Conservation (phyloP, 495 filamentous ascomycete genomes). For the Xylaria palmicola region DNA sequence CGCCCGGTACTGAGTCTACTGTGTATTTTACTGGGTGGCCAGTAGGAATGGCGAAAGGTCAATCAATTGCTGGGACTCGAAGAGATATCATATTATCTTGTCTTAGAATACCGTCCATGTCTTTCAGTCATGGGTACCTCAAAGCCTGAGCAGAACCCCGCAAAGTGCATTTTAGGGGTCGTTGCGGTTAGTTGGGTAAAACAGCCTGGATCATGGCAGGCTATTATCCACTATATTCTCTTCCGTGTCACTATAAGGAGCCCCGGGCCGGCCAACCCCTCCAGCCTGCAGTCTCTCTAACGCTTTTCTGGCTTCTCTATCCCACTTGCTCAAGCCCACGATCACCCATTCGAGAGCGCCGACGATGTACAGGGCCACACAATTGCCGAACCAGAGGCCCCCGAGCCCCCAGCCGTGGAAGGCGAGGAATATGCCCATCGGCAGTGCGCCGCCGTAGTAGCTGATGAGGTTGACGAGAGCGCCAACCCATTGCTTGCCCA, state of each 20-base stretch:
- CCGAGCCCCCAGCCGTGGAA: constrained; percentile 86
- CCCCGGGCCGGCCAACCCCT: constrained; percentile 16
- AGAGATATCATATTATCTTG: no score
- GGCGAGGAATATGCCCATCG: constrained; percentile 80
- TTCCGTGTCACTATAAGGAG: background rate
- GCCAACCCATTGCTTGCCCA: constrained; percentile 87
- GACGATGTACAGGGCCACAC: constrained; percentile 83
- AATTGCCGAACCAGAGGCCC: constrained; percentile 87
- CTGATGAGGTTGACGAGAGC: constrained; percentile 85
- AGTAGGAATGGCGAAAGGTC: no score
- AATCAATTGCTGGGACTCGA: no score
- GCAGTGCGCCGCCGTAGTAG: constrained; percentile 85
- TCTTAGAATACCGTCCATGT: no score
- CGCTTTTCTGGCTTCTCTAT: constrained; percentile 71
- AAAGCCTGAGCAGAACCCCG: no score
- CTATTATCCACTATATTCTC: background rate
- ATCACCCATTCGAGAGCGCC: constrained; percentile 78
- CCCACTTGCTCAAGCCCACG: constrained; percentile 77
- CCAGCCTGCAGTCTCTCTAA: constrained; percentile 72
- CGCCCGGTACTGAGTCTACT: no score
- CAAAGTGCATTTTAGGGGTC: no score
- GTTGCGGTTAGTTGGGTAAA: no score
- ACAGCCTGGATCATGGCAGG: background rate
- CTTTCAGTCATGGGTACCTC: no score
- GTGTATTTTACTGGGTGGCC: no score